Evolutionary conservation across 139 green algal species (phyloP).

Genomic region (Diplosphaera chodatii): DNA sequence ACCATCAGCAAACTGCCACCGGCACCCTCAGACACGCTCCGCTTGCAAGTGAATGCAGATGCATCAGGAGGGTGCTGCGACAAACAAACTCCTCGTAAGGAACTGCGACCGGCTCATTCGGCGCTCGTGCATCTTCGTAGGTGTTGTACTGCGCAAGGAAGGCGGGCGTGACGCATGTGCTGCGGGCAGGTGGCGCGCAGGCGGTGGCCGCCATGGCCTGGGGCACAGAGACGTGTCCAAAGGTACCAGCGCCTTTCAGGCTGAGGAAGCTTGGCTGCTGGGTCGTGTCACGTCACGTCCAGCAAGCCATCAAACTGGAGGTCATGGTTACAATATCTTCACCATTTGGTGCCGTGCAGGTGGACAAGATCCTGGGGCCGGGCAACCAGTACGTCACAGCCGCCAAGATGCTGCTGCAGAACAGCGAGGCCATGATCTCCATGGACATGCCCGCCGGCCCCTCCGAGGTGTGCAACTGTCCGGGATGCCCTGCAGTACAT

Average conservation of each 20-base stretch:
- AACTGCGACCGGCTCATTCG: background rate
- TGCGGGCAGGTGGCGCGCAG: constrained; percentile 89
- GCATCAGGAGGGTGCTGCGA: background rate
- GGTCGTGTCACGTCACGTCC: too few species aligned
- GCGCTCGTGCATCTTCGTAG: constrained; percentile 16
- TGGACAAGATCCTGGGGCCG: constrained; percentile 85
- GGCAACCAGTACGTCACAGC: constrained; percentile 91
- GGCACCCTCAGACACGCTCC: too few species aligned
- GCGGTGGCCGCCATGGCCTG: constrained; percentile 95
- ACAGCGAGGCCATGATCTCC: constrained; percentile 87
- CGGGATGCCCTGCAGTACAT: too few species aligned
- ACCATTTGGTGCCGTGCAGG: constrained; percentile 8
- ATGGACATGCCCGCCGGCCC: constrained; percentile 94
- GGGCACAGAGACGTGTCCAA: constrained; percentile 88
- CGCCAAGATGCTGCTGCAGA: constrained; percentile 90
- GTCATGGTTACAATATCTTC: too few species aligned
- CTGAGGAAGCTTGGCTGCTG: too few species aligned
- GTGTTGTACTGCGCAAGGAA: constrained; percentile 95
- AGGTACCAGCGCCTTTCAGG: constrained; percentile 48
- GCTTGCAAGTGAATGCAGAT: too few species aligned
- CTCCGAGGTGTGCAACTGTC: constrained; percentile 63
- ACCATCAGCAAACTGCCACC: background rate
- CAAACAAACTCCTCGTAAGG: too few species aligned
- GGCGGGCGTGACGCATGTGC: constrained; percentile 91
- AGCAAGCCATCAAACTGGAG: too few species aligned